A percentile compares a stretch with the other conserved stretches of the same genome.
phyloP scores from a whole-genome alignment of 768 basidiomycete genomes.

The Phlebiopsis flavidoalba region DNA sequence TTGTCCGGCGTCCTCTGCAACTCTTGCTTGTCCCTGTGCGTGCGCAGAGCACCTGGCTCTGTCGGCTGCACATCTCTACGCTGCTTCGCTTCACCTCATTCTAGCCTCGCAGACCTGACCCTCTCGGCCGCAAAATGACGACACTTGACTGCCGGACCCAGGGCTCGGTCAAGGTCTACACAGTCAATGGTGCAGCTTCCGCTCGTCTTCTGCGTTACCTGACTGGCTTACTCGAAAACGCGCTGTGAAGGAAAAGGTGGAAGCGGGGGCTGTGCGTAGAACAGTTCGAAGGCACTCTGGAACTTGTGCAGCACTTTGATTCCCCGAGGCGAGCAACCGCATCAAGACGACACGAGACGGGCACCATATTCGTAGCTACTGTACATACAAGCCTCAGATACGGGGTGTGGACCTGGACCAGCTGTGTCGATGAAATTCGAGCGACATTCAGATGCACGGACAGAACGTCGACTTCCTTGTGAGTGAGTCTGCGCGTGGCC shows the following conservation, averaged over 20 bases:
- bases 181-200: slow-evolving; percentile 87
- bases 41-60: neutral
- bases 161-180: slow-evolving; percentile 80
- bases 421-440: slow-evolving; percentile 89
- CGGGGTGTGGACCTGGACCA: slow-evolving; percentile 93
- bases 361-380: slow-evolving; percentile 86
- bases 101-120: neutral
- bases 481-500: slow-evolving; percentile 44
- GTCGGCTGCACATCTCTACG: neutral
- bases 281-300: slow-evolving; percentile 78
- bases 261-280: slow-evolving; percentile 57
- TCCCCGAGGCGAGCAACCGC: slow-evolving; percentile 92
- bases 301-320: slow-evolving; percentile 96
- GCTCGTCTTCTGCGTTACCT: slow-evolving; percentile 87
- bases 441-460: slow-evolving; percentile 92
- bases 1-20: neutral
- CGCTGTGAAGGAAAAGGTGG: slow-evolving; percentile 57
- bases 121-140: slow-evolving; percentile 6
- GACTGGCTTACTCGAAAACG: slow-evolving; percentile 87
- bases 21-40: neutral
- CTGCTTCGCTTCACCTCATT: neutral
- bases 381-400: slow-evolving; percentile 97
- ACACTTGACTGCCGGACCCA: slow-evolving; percentile 26
- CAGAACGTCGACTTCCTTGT: slow-evolving; percentile 99
- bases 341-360: slow-evolving; percentile 91